phyloP scores from a whole-genome alignment of 73 alveolate genomes.

The Paraurostyla sp. region DNA sequence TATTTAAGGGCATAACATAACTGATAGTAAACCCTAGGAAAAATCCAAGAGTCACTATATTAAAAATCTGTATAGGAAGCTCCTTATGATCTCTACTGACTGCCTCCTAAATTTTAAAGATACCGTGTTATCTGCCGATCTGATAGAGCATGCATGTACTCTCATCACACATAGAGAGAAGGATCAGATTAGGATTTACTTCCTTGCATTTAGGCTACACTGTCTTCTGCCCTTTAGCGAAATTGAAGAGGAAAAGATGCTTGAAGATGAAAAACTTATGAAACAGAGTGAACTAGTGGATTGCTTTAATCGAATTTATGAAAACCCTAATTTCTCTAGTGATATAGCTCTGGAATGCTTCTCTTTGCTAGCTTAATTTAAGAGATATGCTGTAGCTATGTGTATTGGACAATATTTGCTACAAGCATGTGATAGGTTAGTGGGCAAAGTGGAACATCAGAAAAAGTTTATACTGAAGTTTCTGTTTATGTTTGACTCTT shows the following conservation, averaged over 20 bases:
- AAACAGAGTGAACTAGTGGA: neutral
- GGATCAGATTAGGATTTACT: neutral
- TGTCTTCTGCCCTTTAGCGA: too few relatives aligned
- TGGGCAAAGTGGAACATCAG: neutral
- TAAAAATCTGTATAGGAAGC: neutral
- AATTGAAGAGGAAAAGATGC: neutral
- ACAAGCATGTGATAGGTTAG: neutral
- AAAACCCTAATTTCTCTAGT: neutral
- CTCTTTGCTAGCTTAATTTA: neutral
- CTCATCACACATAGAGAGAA: neutral
- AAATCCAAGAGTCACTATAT: neutral
- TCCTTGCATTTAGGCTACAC: neutral
- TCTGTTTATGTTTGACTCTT: neutral
- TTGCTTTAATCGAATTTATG: neutral
- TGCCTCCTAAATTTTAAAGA: neutral
- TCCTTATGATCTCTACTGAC: neutral
- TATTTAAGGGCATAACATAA: neutral
- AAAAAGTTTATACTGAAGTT: neutral
- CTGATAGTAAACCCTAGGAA: neutral
- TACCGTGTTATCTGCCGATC: neutral
- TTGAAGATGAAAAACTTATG: neutral
- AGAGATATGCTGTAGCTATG: neutral
- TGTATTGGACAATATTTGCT: neutral
- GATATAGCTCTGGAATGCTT: neutral
- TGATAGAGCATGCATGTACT: neutral